Evolutionary conservation across 2,329 filamentous ascomycete genomes (phyloP).

Genomic region (Colletotrichum caudatum): DNA sequence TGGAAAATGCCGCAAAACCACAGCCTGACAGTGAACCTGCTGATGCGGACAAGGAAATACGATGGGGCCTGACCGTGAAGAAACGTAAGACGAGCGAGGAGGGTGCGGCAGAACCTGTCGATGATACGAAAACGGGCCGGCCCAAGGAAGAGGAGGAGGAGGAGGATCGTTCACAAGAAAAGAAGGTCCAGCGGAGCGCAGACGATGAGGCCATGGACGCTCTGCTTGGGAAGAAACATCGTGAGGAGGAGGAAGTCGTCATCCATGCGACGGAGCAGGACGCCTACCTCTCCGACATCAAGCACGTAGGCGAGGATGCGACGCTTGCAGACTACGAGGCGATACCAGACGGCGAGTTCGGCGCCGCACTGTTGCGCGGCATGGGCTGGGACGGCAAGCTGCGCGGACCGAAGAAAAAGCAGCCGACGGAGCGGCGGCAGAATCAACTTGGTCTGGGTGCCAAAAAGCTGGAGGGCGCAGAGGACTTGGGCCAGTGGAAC

Average conservation of each 20-base stretch:
- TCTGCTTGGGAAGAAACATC: constrained; percentile 67
- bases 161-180: constrained; percentile 10
- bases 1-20: constrained; percentile 50
- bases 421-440: constrained; percentile 77
- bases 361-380: constrained; percentile 86
- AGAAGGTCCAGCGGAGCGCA: constrained; percentile 25
- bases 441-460: constrained; percentile 90
- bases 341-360: constrained; percentile 94
- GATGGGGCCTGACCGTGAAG: constrained; percentile 64
- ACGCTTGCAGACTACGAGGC: constrained; percentile 87
- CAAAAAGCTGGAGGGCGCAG: constrained; percentile 78
- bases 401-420: constrained; percentile 65
- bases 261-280: constrained; percentile 73
- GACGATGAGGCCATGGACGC: constrained; percentile 73
- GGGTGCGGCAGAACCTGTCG: constrained; percentile 45
- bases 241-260: constrained; percentile 61
- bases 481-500: constrained; percentile 85
- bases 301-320: constrained; percentile 78
- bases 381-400: constrained; percentile 92
- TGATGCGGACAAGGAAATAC: constrained; percentile 66
- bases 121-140: constrained; percentile 21
- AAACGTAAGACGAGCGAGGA: constrained; percentile 69
- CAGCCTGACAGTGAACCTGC: constrained; percentile 52
- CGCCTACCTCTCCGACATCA: constrained; percentile 77
- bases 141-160: constrained; percentile 1